Evolutionary conservation across 768 basidiomycete species (phyloP), one percentile per base, ranked within the genome.

Genomic region (Hericium rajendrae): DNA sequence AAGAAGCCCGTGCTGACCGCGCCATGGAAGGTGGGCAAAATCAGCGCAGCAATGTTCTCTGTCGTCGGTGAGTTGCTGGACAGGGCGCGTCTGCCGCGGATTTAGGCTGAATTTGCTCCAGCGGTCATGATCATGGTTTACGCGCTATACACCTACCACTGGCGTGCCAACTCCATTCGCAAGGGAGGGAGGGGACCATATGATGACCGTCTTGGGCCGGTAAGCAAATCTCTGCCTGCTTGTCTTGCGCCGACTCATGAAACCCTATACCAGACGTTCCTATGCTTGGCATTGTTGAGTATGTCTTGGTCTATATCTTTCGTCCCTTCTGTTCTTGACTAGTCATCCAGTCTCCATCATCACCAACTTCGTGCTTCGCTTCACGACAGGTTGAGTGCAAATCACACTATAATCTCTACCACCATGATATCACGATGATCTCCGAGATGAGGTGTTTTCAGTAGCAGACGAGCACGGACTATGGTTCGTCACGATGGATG

Each of bases 51-150:
- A 11, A 86, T 98, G 88, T 98, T 97, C 75, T 97, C 94, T 18
- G 72, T 88, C 58, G 92, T 98, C 62, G 92, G 94, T 94, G 63
- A 57, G 85, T 76, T 40, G 32, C 32, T 32, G 32, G 5, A 8
- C 6, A 1, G 32, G 6, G 32, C 32, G 28, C 28, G 26, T 32
- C 32, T 32, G 9, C 6, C 16, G 22, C 24, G 3, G 18, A 51
- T 13, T 16, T 41, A 32, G 15, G 40, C 46, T 15, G 46, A 8
- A 50, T 51, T 28, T 26, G 49, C 22, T 37, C 2, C 65, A 95
- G 95, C 95, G 39, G 90, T 98, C 84, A 91, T 83, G 20, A 93
- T 98, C 59, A 98, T 99, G 97, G 69, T 91, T 10, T 99, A 99
- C 70, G 95, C 97, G 2, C 73, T 99, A 13, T 87, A 88, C 64